Base-by-base conservation (phyloP, 805 yeast genomes). In the Scheffersomyces spartinae region DNA sequence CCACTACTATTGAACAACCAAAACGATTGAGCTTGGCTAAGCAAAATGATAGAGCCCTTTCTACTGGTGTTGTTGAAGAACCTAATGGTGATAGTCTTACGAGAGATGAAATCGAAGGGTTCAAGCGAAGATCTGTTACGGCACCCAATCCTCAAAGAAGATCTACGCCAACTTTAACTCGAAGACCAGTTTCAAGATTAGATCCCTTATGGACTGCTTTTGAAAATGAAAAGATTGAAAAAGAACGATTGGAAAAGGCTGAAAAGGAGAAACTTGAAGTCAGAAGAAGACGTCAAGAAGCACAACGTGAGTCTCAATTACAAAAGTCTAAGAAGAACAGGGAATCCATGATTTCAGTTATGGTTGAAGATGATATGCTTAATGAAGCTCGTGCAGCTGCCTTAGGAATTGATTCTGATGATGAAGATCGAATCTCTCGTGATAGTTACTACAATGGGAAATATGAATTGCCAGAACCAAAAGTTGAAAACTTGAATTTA, bases 141-240 rank as follows among this genome's bases (percentile, higher is more conserved):
- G 60, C 52, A 33, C 66, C 64, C 3, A 38, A 34, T 11, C 47
- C 53, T 5, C 38, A 38, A 18, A 35, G 51, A 26, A 47, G 61
- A 34, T 42, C 37, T 29, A 45, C 49, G 26, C 57, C 61, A 18
- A 27, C 49, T 20, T 57, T 68, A 20, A 64, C 72, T 3, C 61
- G 74, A 31, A 57, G 71, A 31, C 77, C 77, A 5, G 64, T 67
- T 9, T 68, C 75, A 1, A 59, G 65, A 32, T 52, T 71, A 26
- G 77, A 71, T 43, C 77, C 77, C 15, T 55, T 72, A 32, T 67
- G 66, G 61, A 50, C 51, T 17, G 68, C 65, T 3, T 67, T 64
- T 39, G 71, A 68, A 33, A 61, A 55, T 48, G 62, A 52, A 31
- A 61, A 60, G 47, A 49, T 49, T 40, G 64, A 47, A 30, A 47